Evolutionary conservation across 2,329 filamentous ascomycete species (phyloP), one percentile per base, ranked within the genome.

Genomic region (Diaporthe sp.): DNA sequence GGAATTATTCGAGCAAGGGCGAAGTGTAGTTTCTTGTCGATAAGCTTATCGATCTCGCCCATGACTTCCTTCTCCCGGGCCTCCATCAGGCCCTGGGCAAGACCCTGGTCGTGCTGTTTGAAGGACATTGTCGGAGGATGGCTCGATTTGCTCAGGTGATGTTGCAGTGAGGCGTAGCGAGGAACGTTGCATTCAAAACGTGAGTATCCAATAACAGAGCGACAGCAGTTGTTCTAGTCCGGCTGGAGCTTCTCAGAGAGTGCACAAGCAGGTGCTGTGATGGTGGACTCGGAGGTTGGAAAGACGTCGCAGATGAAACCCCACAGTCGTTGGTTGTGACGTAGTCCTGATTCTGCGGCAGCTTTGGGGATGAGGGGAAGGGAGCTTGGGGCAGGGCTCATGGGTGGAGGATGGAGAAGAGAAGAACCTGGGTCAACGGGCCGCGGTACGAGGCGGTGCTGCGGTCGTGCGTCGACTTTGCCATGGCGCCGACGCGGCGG

Each of bases 21-120:
- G 10, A 75, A 61, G 25, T 73, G 66, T 12, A 76, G 73, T 63
- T 76, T 76, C 73, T 76, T 61, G 70, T 76, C 75, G 44, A 76
- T 76, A 22, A 76, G 75, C 70, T 75, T 73, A 35, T 74, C 61
- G 58, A 76, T 76, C 37, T 76, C 75, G 17, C 73, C 72, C 73
- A 75, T 61, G 58, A 76, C 58, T 8, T 76, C 75, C 35, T 71
- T 75, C 30, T 76, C 75, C 32, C 72, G 70, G 39, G 75, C 75
- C 35, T 75, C 73, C 10, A 75, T 70, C 19, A 76, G 70, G 27
- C 44, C 70, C 1, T 70, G 72, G 27, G 72, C 72, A 10, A 76
- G 58, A 53, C 70, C 73, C 25, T 71, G 27, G 53, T 76, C 75
- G 30, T 72, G 69, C 10, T 51, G 17, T 27, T 76, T 76, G 56